Conservation (phyloP, 1,284 basidiomycete genomes). For the Cryptococcus floricola region DNA sequence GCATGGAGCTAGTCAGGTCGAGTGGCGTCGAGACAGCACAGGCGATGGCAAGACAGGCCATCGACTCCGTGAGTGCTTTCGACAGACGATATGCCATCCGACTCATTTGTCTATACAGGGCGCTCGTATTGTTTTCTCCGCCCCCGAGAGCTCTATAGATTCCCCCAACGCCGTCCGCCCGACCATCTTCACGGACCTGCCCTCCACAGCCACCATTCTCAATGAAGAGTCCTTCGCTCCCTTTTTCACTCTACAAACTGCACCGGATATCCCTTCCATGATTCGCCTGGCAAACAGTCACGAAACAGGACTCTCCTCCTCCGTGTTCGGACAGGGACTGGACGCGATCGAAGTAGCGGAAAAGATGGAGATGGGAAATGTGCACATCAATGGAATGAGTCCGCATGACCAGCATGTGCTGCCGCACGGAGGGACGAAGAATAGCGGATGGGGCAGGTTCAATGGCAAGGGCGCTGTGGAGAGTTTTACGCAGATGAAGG, state of each 20-base stretch:
- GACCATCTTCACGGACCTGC: constrained; percentile 21
- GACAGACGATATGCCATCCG: neutral
- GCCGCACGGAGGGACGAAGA: constrained; percentile 39
- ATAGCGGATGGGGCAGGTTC: constrained; percentile 36
- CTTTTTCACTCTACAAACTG: constrained; percentile 23
- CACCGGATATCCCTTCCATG: constrained; percentile 15
- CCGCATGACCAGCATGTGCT: constrained; percentile 37
- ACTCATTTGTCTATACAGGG: constrained; percentile 9
- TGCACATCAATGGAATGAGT: constrained; percentile 43
- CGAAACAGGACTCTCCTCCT: constrained; percentile 24
- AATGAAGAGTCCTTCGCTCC: constrained; percentile 38
- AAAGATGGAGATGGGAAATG: constrained; percentile 23
- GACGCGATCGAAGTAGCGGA: constrained; percentile 21
- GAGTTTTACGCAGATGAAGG: constrained; percentile 34
- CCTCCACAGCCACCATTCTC: constrained; percentile 6
- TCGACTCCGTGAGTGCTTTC: constrained; percentile 19
- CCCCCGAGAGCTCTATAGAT: constrained; percentile 2
- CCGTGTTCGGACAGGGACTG: constrained; percentile 23
- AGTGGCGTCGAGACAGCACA: constrained; percentile 20
- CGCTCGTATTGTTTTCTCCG: constrained; percentile 10
- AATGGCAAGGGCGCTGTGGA: constrained; percentile 34
- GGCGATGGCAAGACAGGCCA: constrained; percentile 26
- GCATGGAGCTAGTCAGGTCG: constrained; percentile 26
- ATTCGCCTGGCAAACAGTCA: constrained; percentile 25
- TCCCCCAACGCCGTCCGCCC: constrained; percentile 15